A percentile compares a stretch with the other conserved stretches of the same genome.
Conservation (phyloP, 169 alveolate genomes). For the Blepharisma undulans region DNA sequence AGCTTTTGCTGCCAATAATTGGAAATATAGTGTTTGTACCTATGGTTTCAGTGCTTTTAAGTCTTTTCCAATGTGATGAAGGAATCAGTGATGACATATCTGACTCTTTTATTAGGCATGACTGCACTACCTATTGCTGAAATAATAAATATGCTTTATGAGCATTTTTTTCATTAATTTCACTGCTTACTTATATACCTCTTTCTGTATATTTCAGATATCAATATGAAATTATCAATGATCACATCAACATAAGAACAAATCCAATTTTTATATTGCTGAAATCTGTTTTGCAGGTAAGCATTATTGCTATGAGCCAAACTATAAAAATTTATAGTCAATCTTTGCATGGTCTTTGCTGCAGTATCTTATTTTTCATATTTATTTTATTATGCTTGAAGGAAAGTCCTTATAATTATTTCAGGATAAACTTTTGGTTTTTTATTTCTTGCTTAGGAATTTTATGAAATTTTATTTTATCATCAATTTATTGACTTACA, state of each 20-base stretch:
- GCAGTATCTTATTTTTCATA: background rate
- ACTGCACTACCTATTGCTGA: background rate
- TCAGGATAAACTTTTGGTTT: no score
- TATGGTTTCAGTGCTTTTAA: background rate
- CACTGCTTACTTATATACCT: background rate
- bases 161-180: background rate
- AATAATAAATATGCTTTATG: background rate
- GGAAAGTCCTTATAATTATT: no score
- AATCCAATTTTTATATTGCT: background rate
- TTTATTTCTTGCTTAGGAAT: no score
- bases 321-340: background rate
- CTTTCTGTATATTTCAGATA: background rate
- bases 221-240: background rate
- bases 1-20: background rate
- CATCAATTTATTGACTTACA: no score
- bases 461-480: no score
- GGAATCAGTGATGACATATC: background rate
- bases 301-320: background rate
- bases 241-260: background rate
- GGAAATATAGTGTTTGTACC: background rate
- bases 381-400: background rate
- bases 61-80: background rate
- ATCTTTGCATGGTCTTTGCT: background rate
- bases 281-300: background rate
- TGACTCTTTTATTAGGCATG: background rate